phyloP scores from a whole-genome alignment of 306 rosid species.

The Castanospermum australe region DNA sequence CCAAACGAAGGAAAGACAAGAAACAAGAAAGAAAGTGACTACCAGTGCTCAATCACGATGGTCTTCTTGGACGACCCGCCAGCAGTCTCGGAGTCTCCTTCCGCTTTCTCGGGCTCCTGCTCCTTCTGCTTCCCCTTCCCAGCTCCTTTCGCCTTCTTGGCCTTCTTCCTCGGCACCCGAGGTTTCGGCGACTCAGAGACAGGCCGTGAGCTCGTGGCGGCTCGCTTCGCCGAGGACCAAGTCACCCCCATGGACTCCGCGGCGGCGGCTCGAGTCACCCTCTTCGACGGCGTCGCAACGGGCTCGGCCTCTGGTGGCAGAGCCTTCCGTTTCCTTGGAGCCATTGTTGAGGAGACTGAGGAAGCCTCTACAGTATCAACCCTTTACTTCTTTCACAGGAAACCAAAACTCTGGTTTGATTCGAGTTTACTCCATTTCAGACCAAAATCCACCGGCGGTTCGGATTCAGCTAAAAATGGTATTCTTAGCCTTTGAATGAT shows the following conservation, averaged over 20 bases:
- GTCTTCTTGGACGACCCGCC: not conserved
- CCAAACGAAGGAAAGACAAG: not conserved
- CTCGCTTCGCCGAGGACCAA: not conserved
- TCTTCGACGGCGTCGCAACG: no score
- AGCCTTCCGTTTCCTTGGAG: not conserved
- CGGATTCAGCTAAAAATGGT: no score
- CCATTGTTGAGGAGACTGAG: not conserved
- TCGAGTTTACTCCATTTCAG: no score
- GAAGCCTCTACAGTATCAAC: not conserved
- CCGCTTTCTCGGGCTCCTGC: not conserved
- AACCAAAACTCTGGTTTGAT: no score
- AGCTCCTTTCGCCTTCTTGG: not conserved
- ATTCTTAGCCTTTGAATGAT: no score
- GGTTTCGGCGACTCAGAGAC: not conserved
- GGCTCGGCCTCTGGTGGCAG: not conserved
- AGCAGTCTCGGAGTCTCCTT: not conserved
- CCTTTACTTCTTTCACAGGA: not conserved
- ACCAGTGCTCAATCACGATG: conserved; percentile 25
- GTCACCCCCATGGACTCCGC: not conserved
- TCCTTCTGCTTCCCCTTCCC: not conserved
- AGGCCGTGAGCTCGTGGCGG: not conserved
- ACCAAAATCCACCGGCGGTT: no score
- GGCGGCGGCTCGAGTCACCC: not conserved
- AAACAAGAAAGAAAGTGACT: not conserved
- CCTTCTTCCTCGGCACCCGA: not conserved